These are phyloP conservation scores for Trichophyton mentagrophytes DNA, from an alignment of 2,329 filamentous ascomycete species.

Conservation along the genomic window DNA sequence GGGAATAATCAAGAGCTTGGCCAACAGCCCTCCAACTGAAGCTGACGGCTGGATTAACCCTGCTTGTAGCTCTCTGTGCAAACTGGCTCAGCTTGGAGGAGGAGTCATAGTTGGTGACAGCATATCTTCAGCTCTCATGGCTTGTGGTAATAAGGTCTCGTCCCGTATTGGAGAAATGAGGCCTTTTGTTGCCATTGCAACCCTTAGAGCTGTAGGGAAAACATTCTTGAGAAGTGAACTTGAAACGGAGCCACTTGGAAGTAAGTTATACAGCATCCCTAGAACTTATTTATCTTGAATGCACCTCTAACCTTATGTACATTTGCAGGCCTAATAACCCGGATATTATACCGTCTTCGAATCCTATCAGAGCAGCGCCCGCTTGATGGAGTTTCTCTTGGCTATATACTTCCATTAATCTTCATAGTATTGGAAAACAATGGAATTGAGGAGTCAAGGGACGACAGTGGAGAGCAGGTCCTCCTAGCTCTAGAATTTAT, in stretches of 20 bases:
- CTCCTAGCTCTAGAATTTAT: constrained; percentile 80
- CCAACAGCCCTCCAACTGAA: constrained; percentile 78
- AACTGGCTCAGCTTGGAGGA: constrained; percentile 62
- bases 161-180: constrained; percentile 61
- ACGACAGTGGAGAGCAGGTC: constrained; percentile 77
- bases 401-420: constrained; percentile 73
- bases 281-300: not conserved
- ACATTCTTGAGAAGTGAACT: constrained; percentile 59
- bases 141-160: constrained; percentile 63
- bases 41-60: constrained; percentile 77
- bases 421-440: constrained; percentile 67
- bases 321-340: constrained; percentile 53
- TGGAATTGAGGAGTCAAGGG: constrained; percentile 50
- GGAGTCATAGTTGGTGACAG: constrained; percentile 68
- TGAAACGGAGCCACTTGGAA: constrained; percentile 66
- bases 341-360: constrained; percentile 78
- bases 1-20: constrained; percentile 70
- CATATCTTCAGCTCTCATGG: constrained; percentile 64
- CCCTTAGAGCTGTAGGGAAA: constrained; percentile 64
- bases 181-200: constrained; percentile 76
- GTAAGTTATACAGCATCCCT: constrained; percentile 23
- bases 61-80: constrained; percentile 58
- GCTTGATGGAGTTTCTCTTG: constrained; percentile 75
- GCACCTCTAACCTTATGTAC: not conserved
- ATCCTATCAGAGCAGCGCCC: constrained; percentile 89